phyloP scores from a whole-genome alignment of 2,329 filamentous ascomycete genomes.

The Immersiporthe knoxdaviesiana region DNA sequence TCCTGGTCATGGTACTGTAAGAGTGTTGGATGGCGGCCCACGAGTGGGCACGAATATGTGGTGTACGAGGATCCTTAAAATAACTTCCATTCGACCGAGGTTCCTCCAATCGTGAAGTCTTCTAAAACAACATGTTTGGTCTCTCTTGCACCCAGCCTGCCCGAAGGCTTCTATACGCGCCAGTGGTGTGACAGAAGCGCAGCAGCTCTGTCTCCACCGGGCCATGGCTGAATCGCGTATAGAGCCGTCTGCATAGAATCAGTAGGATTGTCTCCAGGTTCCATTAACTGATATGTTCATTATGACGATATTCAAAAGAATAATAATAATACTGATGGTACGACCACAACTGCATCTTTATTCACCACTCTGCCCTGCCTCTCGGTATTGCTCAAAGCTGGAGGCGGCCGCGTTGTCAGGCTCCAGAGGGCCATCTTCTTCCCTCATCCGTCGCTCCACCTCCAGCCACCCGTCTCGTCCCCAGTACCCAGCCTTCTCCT shows the following conservation, averaged over 20 bases:
- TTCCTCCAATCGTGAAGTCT: not conserved
- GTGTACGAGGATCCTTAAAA: conserved; percentile 36
- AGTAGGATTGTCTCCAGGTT: not conserved
- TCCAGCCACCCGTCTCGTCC: conserved; percentile 72
- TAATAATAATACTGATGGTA: not conserved
- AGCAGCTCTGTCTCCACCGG: not conserved
- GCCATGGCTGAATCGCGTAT: not conserved
- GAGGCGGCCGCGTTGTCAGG: conserved; percentile 17
- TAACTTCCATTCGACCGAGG: conserved; percentile 18
- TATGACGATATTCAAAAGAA: not conserved
- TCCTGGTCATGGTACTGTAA: not conserved
- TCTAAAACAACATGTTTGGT: not conserved
- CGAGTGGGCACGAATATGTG: conserved; percentile 39
- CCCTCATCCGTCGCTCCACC: conserved; percentile 67
- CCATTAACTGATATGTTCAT: not conserved
- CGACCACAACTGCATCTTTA: conserved; percentile 14
- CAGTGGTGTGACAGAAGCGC: not conserved
- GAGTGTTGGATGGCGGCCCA: conserved; percentile 34
- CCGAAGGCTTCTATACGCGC: not conserved
- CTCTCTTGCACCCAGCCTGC: not conserved
- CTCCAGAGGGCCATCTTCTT: conserved; percentile 55
- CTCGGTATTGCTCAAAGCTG: conserved; percentile 37
- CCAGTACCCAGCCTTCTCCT: conserved; percentile 64
- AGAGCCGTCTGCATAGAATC: not conserved
- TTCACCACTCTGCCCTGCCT: conserved; percentile 41